A percentile compares a stretch with the other conserved stretches of the same genome.
Conservation (phyloP, 148 eudicot genomes). For the Arbutus unedo region DNA sequence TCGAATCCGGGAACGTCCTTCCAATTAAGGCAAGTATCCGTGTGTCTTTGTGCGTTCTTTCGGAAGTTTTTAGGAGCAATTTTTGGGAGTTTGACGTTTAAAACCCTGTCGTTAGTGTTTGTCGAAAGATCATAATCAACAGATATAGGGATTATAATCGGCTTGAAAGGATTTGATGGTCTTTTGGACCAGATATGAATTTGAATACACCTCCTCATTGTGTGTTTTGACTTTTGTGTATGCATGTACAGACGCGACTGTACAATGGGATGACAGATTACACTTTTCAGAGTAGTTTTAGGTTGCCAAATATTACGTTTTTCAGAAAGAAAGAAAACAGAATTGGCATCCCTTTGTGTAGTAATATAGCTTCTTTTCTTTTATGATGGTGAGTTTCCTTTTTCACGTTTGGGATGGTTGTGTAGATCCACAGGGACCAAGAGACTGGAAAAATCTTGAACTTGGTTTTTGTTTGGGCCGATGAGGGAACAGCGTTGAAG, state of each 20-base stretch:
- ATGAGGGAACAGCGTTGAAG: slow-evolving; percentile 61
- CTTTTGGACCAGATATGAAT: too few relatives aligned
- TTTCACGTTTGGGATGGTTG: slow-evolving; percentile 12
- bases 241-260: not conserved
- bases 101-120: not conserved
- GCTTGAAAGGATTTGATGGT: too few relatives aligned
- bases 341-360: not conserved
- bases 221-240: not conserved
- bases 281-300: not conserved
- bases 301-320: not conserved
- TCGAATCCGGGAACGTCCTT: slow-evolving; percentile 65
- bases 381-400: not conserved
- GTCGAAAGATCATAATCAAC: not conserved
- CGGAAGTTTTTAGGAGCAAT: not conserved
- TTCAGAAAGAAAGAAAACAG: not conserved
- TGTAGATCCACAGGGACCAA: slow-evolving; percentile 66
- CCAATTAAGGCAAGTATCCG: slow-evolving; percentile 50
- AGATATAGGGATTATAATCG: too few relatives aligned
- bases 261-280: not conserved
- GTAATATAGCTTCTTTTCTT: not conserved
- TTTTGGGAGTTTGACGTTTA: not conserved
- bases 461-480: slow-evolving; percentile 90
- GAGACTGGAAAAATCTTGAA: slow-evolving; percentile 75
- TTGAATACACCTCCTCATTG: not conserved
- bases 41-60: not conserved